Conservation (phyloP, 371 early-diverging fungal species). For the Zychaea mexicana region DNA sequence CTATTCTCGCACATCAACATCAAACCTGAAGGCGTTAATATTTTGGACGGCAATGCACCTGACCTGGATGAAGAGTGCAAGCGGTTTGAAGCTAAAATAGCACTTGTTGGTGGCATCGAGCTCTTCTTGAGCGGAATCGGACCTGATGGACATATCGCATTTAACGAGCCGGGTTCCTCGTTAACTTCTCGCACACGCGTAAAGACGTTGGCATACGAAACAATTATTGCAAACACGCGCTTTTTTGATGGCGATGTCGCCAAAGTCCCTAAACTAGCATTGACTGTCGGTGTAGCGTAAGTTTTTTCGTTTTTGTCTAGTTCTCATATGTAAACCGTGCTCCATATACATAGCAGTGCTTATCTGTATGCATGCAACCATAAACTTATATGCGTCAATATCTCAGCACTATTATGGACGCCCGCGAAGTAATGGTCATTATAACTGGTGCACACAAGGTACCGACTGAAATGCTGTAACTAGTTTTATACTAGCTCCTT, state of each 20-base stretch:
- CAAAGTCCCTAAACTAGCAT: slow-evolving; percentile 70
- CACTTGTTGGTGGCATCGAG: slow-evolving; percentile 63
- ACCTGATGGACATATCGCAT: slow-evolving; percentile 74
- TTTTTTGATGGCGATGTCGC: slow-evolving; percentile 74
- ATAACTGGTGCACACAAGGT: slow-evolving; percentile 80
- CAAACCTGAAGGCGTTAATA: slow-evolving; percentile 55
- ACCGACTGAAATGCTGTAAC: background rate
- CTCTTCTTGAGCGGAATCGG: slow-evolving; percentile 64
- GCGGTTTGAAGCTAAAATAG: slow-evolving; percentile 60
- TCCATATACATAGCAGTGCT: no score
- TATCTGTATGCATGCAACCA: background rate
- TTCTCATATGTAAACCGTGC: no score
- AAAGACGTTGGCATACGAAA: slow-evolving; percentile 75
- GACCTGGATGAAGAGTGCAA: slow-evolving; percentile 64
- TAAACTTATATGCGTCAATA: background rate
- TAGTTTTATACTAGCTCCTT: background rate
- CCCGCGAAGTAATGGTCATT: slow-evolving; percentile 81
- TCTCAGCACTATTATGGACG: slow-evolving; percentile 78
- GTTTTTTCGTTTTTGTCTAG: background rate
- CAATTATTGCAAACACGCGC: slow-evolving; percentile 70
- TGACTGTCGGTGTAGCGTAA: slow-evolving; percentile 71
- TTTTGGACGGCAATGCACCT: slow-evolving; percentile 64
- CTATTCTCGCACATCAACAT: slow-evolving; percentile 65
- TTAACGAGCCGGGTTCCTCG: slow-evolving; percentile 74
- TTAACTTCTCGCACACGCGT: slow-evolving; percentile 68